Evolutionary conservation across 1,284 basidiomycete species (phyloP).

Genomic region (Tausonia pullulans): DNA sequence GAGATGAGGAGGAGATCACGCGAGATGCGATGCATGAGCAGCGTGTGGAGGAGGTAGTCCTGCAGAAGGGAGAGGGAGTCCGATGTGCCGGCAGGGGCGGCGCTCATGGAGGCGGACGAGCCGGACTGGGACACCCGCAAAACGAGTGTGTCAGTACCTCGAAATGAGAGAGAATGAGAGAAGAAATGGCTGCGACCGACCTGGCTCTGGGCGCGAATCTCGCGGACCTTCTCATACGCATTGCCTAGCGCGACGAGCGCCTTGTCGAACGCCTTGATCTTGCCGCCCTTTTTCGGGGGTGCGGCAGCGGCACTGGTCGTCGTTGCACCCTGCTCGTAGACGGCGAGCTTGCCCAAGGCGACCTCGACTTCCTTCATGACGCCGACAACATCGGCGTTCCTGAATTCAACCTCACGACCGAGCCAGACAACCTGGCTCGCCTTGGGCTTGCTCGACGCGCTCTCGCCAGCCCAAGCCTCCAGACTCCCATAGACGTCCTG

Average conservation of each 20-base stretch:
- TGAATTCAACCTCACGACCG: constrained; percentile 67
- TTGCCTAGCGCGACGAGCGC: constrained; percentile 73
- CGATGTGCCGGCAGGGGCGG: constrained; percentile 21
- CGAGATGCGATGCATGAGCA: constrained; percentile 72
- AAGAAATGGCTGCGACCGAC: neutral
- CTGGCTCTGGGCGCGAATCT: neutral
- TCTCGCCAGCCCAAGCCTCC: constrained; percentile 22
- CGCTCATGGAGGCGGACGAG: constrained; percentile 30
- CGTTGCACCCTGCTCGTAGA: constrained; percentile 23
- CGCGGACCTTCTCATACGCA: constrained; percentile 50
- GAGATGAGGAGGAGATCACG: constrained; percentile 73
- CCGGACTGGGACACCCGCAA: neutral
- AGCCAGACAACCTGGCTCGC: constrained; percentile 63
- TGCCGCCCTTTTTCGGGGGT: constrained; percentile 20
- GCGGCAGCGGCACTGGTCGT: no score
- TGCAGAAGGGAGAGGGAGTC: constrained; percentile 59
- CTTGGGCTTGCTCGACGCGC: constrained; percentile 41
- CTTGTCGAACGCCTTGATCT: constrained; percentile 57
- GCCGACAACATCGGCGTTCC: constrained; percentile 84
- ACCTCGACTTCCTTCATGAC: constrained; percentile 73
- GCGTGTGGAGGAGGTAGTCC: constrained; percentile 72
- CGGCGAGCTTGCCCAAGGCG: constrained; percentile 44
- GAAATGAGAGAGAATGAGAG: neutral
- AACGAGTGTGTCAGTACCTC: neutral
- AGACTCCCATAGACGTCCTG: constrained; percentile 17